Evolutionary conservation across 495 filamentous ascomycete genomes (phyloP).

Genomic region (Aspergillus panamensis): DNA sequence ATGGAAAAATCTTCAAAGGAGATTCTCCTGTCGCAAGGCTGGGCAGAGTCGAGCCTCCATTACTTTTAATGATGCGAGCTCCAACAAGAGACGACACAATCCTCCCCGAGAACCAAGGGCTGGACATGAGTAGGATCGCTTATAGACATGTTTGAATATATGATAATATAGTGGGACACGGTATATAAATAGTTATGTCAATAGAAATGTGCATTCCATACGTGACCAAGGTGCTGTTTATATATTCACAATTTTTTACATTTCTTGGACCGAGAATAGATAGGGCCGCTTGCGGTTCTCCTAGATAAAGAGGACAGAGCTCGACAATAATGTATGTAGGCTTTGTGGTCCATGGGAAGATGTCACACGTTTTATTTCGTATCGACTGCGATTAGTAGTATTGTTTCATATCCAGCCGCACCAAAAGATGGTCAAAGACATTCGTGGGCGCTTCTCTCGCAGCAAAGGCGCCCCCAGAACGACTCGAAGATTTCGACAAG

Average conservation of each 20-base stretch:
- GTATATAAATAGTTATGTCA: slow-evolving; percentile 4
- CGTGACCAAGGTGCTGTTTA: neutral
- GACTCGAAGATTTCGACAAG: slow-evolving; percentile 31
- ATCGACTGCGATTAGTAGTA: slow-evolving; percentile 36
- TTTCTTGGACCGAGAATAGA: too few species aligned
- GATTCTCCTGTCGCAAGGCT: slow-evolving; percentile 66
- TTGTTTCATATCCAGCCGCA: slow-evolving; percentile 47
- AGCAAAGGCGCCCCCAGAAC: slow-evolving; percentile 26
- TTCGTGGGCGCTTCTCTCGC: slow-evolving; percentile 33
- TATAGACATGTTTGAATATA: neutral
- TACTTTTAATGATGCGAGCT: slow-evolving; percentile 61
- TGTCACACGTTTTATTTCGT: neutral
- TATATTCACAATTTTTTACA: too few species aligned
- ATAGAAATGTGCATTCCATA: slow-evolving; percentile 4
- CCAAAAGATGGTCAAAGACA: slow-evolving; percentile 49
- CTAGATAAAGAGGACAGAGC: neutral
- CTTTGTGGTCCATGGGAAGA: too few species aligned
- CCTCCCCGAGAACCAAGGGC: neutral
- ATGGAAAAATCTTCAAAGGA: slow-evolving; percentile 68
- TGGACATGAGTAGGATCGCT: neutral
- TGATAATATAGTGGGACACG: neutral
- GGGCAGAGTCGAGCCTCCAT: slow-evolving; percentile 74
- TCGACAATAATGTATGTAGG: neutral
- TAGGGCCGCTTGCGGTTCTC: neutral
- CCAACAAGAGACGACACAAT: neutral